Evolutionary conservation across 176 grass and related monocot species (phyloP), one percentile per base, ranked within the genome.

Genomic region (Aechmea fasciata): DNA sequence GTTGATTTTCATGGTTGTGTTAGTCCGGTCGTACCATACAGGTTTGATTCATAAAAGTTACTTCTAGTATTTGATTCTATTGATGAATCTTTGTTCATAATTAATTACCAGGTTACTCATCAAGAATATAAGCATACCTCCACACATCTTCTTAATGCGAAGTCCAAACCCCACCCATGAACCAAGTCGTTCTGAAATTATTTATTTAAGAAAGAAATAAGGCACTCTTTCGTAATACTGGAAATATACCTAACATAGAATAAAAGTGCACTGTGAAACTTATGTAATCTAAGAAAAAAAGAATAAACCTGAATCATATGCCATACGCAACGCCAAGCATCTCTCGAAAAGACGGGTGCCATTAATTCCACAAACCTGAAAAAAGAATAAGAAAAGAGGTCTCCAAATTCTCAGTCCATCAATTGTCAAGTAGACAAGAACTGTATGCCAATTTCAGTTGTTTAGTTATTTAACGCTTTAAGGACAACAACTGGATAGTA

Each of bases 91-190:
- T 19, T 17, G 15, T 59, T 9, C 54, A 59, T 19, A 18, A 18
- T 59, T 17, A 18, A 59, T 59, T 4, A 17, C 19, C 20, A 59
- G 15, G 54, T 59, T 18, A 59, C 54, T 10, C 7, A 59, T 69
- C 20, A 77, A 49, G 22, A 67, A 29, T 69, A 33, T 24, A 9
- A 64, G 49, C 51, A 49, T 80, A 96, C 92, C 78, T 96, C 92
- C 69, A 96, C 83, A 75, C 92, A 91, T 84, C 75, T 96, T 65
- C 83, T 73, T 61, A 96, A 71, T 48, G 92, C 92, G 68, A 96
- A 96, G 81, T 96, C 92, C 7, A 96, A 79, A 77, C 92, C 92
- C 92, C 92, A 96, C 77, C 92, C 92, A 70, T 96, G 92, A 52
- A 96, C 83, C 51, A 96, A 78, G 64, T 96, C 92, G 73, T 96